These are phyloP conservation scores for Nitzschia inconspicua DNA, from an alignment of 108 stramenopile species.

Conservation along the genomic window DNA sequence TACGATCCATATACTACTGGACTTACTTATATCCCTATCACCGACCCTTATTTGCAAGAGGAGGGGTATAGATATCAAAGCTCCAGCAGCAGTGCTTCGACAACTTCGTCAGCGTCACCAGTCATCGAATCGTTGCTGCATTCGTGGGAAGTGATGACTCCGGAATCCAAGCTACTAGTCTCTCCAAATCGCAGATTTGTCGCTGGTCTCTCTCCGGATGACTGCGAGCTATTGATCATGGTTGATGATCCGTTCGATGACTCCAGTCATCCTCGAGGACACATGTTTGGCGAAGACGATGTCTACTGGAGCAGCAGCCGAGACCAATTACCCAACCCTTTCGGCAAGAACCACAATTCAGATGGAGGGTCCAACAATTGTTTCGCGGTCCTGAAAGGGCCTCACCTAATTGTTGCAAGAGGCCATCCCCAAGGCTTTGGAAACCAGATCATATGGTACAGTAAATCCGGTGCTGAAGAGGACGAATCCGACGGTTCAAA, in stretches of 20 bases:
- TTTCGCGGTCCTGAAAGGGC: slow-evolving; percentile 44
- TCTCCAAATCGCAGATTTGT: slow-evolving; percentile 60
- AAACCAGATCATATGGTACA: slow-evolving; percentile 52
- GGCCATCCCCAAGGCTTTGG: not conserved
- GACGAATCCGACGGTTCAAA: not conserved
- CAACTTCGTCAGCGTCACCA: slow-evolving; percentile 11
- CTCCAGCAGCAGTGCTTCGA: not conserved
- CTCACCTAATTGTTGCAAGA: slow-evolving; percentile 28
- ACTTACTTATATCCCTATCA: slow-evolving; percentile 47
- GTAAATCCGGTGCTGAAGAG: slow-evolving; percentile 19
- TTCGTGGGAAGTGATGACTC: slow-evolving; percentile 33
- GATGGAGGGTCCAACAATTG: slow-evolving; percentile 35
- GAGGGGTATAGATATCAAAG: slow-evolving; percentile 43
- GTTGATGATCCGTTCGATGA: slow-evolving; percentile 9
- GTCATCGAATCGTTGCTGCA: slow-evolving; percentile 9
- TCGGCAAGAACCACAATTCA: not conserved
- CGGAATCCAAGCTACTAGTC: slow-evolving; percentile 35
- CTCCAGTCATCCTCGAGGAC: slow-evolving; percentile 8
- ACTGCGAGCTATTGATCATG: slow-evolving; percentile 62
- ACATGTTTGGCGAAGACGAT: no score
- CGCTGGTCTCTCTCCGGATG: slow-evolving; percentile 49
- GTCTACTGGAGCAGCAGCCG: slow-evolving; percentile 4
- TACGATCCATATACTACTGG: slow-evolving; percentile 42
- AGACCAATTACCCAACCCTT: no score
- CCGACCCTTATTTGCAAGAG: slow-evolving; percentile 58